Evolutionary conservation across 176 grass and related monocot genomes (phyloP).

Genomic region (Rhynchospora tenuis): DNA sequence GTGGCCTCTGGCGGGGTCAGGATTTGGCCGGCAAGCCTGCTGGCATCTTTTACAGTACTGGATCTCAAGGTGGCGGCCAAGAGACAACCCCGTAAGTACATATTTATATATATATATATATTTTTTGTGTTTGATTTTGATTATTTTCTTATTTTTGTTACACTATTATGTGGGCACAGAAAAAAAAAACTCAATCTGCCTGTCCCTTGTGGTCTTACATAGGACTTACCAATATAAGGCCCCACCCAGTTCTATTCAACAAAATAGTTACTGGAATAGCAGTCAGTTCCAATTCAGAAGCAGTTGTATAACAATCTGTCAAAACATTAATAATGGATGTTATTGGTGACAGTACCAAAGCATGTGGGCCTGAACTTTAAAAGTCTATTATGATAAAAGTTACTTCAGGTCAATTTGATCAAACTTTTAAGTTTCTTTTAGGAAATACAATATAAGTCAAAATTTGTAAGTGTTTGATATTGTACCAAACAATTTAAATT

Average conservation of each 20-base stretch:
- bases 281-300: background rate
- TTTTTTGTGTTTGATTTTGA: background rate
- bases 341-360: background rate
- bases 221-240: background rate
- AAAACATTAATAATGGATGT: background rate
- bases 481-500: background rate
- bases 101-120: background rate
- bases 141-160: conserved; percentile 6
- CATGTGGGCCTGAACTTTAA: background rate
- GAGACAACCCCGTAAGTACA: conserved; percentile 58
- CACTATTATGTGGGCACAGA: background rate
- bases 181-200: background rate
- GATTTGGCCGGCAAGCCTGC: conserved; percentile 65
- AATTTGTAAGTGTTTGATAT: background rate
- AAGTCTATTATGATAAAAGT: background rate
- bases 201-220: background rate
- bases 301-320: background rate
- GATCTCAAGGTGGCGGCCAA: conserved; percentile 67
- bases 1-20: conserved; percentile 50
- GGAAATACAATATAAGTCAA: background rate
- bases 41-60: conserved; percentile 60
- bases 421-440: background rate
- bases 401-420: background rate
- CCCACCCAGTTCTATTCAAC: background rate
- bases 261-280: too few relatives aligned